Percentiles rank a stretch among this genome's conserved stretches.
Evolutionary conservation across 2,329 filamentous ascomycete species (phyloP).

Genomic region (Didymella segeticola): DNA sequence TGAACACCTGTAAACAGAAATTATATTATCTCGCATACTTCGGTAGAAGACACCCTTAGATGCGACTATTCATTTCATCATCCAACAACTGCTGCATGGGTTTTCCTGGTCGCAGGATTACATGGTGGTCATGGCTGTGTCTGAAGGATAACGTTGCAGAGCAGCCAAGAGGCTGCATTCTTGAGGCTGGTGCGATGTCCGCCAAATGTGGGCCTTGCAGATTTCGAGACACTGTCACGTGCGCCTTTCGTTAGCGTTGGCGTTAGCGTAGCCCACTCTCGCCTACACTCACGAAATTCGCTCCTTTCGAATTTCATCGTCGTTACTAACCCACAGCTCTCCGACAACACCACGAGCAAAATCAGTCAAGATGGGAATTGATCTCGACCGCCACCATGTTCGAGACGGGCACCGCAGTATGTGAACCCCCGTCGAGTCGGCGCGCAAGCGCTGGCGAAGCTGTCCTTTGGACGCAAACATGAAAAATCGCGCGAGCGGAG

Average conservation of each 20-base stretch:
- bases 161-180: background rate
- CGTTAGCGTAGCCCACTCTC: background rate
- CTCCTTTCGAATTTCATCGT: constrained; percentile 8
- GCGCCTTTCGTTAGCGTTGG: background rate
- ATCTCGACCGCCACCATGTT: constrained; percentile 67
- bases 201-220: background rate
- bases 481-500: constrained; percentile 40
- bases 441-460: constrained; percentile 48
- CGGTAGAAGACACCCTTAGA: too few species aligned
- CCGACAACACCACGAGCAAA: constrained; percentile 40
- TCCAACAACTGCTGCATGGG: too few species aligned
- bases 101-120: too few species aligned
- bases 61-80: too few species aligned
- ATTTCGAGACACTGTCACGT: background rate
- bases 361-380: constrained; percentile 50
- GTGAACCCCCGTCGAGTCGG: constrained; percentile 50
- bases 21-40: too few species aligned
- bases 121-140: too few species aligned
- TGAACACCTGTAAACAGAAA: too few species aligned
- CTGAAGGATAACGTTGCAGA: background rate
- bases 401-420: constrained; percentile 71
- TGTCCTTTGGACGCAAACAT: constrained; percentile 49
- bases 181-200: background rate
- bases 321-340: constrained; percentile 40
- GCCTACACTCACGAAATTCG: constrained; percentile 19